These are phyloP conservation scores for Penicillium sp. DNA, from an alignment of 2,329 filamentous ascomycete genomes.

Conservation along the genomic window DNA sequence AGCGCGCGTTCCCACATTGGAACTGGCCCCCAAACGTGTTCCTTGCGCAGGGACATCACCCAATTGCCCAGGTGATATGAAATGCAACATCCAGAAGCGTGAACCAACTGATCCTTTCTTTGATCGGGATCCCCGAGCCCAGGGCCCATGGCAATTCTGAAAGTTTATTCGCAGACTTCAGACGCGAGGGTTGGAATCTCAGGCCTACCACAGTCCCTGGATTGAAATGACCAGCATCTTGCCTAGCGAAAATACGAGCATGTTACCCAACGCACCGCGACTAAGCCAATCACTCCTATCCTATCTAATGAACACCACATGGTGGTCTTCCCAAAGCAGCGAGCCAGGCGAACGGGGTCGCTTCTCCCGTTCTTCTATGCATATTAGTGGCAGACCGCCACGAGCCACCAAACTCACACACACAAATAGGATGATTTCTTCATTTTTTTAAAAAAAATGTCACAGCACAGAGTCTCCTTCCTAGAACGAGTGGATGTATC, in stretches of 20 bases:
- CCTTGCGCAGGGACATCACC: not conserved
- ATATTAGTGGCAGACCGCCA: slow-evolving; percentile 23
- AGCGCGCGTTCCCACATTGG: not conserved
- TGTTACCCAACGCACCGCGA: not conserved
- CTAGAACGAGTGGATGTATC: not conserved
- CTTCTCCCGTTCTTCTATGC: slow-evolving; percentile 35
- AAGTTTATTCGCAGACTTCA: slow-evolving; percentile 1
- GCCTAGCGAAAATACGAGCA: slow-evolving; percentile 1
- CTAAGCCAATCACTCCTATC: not conserved
- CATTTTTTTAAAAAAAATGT: too few species aligned
- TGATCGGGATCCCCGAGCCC: not conserved
- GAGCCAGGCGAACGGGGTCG: not conserved
- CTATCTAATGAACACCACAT: slow-evolving; percentile 4
- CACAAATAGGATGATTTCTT: not conserved
- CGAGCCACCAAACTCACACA: slow-evolving; percentile 8
- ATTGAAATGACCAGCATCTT: not conserved
- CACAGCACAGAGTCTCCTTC: not conserved
- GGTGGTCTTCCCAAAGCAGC: not conserved
- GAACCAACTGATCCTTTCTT: not conserved
- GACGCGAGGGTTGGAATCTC: not conserved
- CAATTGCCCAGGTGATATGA: not conserved
- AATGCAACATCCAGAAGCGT: not conserved
- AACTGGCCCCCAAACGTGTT: not conserved
- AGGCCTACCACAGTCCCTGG: not conserved
- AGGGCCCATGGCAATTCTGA: not conserved